Evolutionary conservation across 73 alveolate species (phyloP), one percentile per base, ranked within the genome.

Genomic region (Paramecium tetraurelia): DNA sequence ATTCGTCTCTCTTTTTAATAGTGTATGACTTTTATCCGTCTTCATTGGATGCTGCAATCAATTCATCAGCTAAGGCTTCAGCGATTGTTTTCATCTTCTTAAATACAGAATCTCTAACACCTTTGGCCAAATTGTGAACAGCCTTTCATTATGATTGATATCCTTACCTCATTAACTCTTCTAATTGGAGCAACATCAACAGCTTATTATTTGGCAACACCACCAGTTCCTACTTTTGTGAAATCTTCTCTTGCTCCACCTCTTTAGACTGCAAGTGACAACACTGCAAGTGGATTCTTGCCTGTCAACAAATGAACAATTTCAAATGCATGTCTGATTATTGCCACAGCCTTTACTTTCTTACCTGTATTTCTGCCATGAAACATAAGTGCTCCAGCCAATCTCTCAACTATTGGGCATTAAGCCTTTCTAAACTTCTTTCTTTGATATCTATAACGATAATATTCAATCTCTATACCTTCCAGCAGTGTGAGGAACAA

Each of bases 161-260:
- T n/a, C 11, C 7, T 6, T 85, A 58, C 85, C 57, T 96, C 95
- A 94, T 98, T 98, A 89, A 98, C 99, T 94, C 99, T 98, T 93
- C 99, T 97, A 88, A 98, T 92, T 44, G 99, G 99, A 80, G 99
- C 97, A 86, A 98, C 99, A 94, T 98, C 99, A 90, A 98, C 99
- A 22, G 99, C 99, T 95, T 98, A 98, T 93, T 99, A 96, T 93
- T 99, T 97, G 92, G 98, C 99, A 76, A 97, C 99, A 97, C 99
- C 99, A 44, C 99, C 99, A 43, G 99, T 86, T 40, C 99, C 99
- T 59, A 98, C 97, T 87, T 99, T 97, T 72, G 99, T 98, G 89
- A 99, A 97, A 95, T 98, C 99, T 95, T 98, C 99, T 75, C 99
- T 96, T 77, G 99, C 99, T 50, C 99, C 99, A 57, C 99, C 99